Evolutionary conservation across 306 rosid species (phyloP).

Genomic region (Acacia acuminata): DNA sequence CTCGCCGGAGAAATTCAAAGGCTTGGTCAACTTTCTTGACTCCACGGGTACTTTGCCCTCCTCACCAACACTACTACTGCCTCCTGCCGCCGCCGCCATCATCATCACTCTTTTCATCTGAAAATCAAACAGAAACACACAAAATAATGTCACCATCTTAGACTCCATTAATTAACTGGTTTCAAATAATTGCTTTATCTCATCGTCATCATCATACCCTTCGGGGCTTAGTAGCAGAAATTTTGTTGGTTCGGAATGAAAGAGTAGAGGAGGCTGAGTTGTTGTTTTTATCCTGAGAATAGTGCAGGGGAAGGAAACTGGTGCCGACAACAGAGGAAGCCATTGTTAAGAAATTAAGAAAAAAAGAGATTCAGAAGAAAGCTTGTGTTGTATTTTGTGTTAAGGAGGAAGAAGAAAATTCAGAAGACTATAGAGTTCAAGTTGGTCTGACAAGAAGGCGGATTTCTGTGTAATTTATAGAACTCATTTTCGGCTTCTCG

Average conservation of each 20-base stretch:
- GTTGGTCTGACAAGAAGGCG: background rate
- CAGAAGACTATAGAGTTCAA: background rate
- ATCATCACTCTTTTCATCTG: constrained; percentile 36
- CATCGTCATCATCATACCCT: constrained; percentile 28
- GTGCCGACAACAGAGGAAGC: constrained; percentile 46
- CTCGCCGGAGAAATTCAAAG: constrained; percentile 54
- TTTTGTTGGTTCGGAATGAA: constrained; percentile 12
- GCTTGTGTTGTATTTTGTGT: background rate
- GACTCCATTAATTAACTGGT: background rate
- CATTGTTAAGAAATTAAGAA: constrained; percentile 20
- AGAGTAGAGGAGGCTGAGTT: background rate
- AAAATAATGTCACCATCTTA: background rate
- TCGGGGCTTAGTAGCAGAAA: background rate
- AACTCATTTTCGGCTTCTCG: background rate
- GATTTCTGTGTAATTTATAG: background rate
- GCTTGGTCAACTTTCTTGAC: background rate
- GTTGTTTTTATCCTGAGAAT: constrained; percentile 26
- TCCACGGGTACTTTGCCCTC: background rate
- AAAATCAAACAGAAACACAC: background rate
- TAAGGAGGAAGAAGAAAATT: background rate
- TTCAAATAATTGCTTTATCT: background rate
- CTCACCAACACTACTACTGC: background rate
- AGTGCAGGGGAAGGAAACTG: constrained; percentile 28
- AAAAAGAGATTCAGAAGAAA: background rate
- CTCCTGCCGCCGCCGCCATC: background rate